A percentile compares a stretch with the other conserved stretches of the same genome.
Conservation (phyloP, 2,329 filamentous ascomycete genomes). For the Talaromyces islandicus region DNA sequence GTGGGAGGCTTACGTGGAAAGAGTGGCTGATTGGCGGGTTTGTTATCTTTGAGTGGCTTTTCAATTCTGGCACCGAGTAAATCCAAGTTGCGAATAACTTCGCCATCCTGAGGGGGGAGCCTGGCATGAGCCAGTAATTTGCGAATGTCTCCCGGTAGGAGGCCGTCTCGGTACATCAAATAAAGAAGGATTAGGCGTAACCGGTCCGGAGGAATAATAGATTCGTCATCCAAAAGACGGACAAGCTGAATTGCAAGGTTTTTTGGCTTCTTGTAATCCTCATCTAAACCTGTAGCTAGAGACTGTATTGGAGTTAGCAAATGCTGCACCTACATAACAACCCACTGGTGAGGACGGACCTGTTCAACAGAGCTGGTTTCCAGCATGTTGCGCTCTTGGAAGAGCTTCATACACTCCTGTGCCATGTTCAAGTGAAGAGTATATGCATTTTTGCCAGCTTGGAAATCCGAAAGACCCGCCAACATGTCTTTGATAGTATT, state of each 20-base stretch:
- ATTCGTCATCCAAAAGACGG: constrained; percentile 79
- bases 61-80: constrained; percentile 71
- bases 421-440: constrained; percentile 94
- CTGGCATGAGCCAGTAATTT: constrained; percentile 78
- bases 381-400: constrained; percentile 74
- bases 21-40: constrained; percentile 58
- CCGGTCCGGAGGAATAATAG: constrained; percentile 65
- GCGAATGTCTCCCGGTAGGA: constrained; percentile 76
- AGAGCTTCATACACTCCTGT: constrained; percentile 92
- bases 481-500: constrained; percentile 97
- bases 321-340: not conserved
- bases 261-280: constrained; percentile 86
- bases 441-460: constrained; percentile 92
- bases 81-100: constrained; percentile 68
- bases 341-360: constrained; percentile 27
- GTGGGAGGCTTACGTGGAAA: constrained; percentile 62
- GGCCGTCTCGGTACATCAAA: constrained; percentile 75
- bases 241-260: constrained; percentile 81
- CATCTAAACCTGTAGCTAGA: constrained; percentile 84
- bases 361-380: constrained; percentile 88
- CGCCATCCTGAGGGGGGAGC: constrained; percentile 66
- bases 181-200: constrained; percentile 82
- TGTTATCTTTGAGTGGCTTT: constrained; percentile 70
- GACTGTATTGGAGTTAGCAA: constrained; percentile 40
- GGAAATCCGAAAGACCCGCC: constrained; percentile 87